Evolutionary conservation across 371 early-diverging fungal species (phyloP).

Genomic region (Mortierella sp.): DNA sequence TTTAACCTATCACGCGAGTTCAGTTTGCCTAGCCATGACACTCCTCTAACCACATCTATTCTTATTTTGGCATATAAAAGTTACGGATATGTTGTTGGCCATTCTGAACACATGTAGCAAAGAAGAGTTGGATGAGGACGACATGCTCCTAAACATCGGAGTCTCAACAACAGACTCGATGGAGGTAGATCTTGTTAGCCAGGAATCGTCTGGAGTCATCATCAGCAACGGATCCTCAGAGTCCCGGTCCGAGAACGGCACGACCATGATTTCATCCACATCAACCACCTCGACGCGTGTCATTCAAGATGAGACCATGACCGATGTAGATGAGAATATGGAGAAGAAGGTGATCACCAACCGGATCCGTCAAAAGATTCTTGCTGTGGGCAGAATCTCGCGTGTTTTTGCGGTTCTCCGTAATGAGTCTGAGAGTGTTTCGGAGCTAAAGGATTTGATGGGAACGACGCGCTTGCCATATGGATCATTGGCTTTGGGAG

Average conservation of each 20-base stretch:
- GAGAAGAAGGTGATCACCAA: slow-evolving; percentile 29
- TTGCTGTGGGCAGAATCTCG: slow-evolving; percentile 92
- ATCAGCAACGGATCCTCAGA: no score
- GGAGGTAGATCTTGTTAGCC: slow-evolving; percentile 16
- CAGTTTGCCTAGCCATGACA: neutral
- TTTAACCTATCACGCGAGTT: neutral
- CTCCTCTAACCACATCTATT: neutral
- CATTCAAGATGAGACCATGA: slow-evolving; percentile 20
- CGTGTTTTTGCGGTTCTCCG: slow-evolving; percentile 89
- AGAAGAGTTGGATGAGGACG: slow-evolving; percentile 71
- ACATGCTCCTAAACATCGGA: slow-evolving; percentile 33
- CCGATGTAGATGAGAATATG: slow-evolving; percentile 1
- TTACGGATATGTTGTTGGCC: slow-evolving; percentile 94
- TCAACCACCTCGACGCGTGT: slow-evolving; percentile 7
- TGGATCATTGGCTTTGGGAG: slow-evolving; percentile 89
- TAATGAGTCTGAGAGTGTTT: slow-evolving; percentile 90
- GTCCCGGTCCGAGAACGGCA: neutral
- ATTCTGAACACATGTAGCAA: slow-evolving; percentile 93
- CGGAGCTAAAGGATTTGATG: slow-evolving; percentile 90
- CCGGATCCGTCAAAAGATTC: slow-evolving; percentile 85
- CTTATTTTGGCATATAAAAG: slow-evolving; percentile 52
- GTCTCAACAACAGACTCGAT: neutral
- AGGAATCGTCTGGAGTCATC: neutral
- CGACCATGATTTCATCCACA: neutral
- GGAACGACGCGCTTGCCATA: slow-evolving; percentile 84